phyloP scores from a whole-genome alignment of 73 alveolate species.

The Tetrahymena borealis region DNA sequence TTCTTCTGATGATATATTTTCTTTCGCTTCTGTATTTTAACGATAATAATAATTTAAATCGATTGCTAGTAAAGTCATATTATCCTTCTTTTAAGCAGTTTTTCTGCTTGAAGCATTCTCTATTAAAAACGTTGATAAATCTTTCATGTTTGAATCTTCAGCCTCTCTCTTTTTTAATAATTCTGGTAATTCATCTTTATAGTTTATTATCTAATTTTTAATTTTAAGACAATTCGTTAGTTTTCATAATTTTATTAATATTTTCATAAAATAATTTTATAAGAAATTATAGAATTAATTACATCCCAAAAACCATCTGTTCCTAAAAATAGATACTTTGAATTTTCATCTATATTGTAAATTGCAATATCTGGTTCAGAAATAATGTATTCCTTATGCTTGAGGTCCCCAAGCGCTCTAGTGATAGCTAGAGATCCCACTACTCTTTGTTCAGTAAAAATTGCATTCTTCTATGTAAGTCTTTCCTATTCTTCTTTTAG shows the following conservation, averaged over 20 bases:
- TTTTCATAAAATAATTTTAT: too few relatives aligned
- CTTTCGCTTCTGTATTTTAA: background rate
- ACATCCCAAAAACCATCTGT: slow-evolving; percentile 47
- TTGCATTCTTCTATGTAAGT: background rate
- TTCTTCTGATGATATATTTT: background rate
- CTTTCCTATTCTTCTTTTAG: slow-evolving; percentile 9
- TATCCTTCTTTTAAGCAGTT: slow-evolving; percentile 27
- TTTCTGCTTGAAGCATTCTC: slow-evolving; percentile 1
- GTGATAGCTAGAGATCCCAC: slow-evolving; percentile 27
- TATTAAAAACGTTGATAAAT: slow-evolving; percentile 11
- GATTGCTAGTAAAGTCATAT: slow-evolving; percentile 20
- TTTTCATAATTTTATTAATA: too few relatives aligned
- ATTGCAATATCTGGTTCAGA: slow-evolving; percentile 23
- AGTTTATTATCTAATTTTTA: background rate
- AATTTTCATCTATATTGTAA: background rate
- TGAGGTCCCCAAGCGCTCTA: slow-evolving; percentile 26
- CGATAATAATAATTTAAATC: background rate
- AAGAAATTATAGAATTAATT: background rate
- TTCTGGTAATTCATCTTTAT: background rate
- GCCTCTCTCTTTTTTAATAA: slow-evolving; percentile 2
- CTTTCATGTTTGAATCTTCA: background rate
- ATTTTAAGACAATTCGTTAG: background rate
- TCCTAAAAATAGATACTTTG: slow-evolving; percentile 13
- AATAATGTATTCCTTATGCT: background rate
- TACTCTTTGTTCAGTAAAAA: background rate